Base-by-base conservation (phyloP, 1,284 basidiomycete genomes). In the Termitomyces sp. region DNA sequence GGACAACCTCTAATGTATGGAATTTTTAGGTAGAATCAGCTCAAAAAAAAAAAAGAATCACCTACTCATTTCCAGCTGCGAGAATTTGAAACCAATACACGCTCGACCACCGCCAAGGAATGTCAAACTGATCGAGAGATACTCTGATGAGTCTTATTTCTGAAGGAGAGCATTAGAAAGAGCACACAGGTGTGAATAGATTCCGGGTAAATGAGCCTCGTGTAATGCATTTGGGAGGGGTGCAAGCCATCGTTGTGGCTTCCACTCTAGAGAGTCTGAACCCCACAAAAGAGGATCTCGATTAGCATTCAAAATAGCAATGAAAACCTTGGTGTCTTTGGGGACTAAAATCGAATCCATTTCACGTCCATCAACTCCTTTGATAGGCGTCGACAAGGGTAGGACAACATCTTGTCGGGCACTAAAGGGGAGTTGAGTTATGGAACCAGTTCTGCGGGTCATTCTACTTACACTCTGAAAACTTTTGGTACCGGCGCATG, bases 51-150 rank as follows among this genome's bases (percentile, higher is more conserved):
- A n/a, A n/a, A 48, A 12, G 17, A n/a, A 31, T 15, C 17, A 46
- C 66, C 19, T 19, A 69, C 69, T 70, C 65, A 70, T 70, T 55
- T 70, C 68, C 8, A 69, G 60, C 48, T 68, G 65, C 1, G 68
- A 65, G 52, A 68, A 69, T 39, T 68, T 70, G 56, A 70, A 68
- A n/a, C 67, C 67, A 8, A 70, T 70, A 64, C 67, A 72, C 24
- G 68, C 61, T 38, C 67, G 45, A n/a, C 55, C 44, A 21, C 54
- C 55, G 2, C 58, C 55, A 5, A 58, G 40, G 59, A 72, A 70
- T 0, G 71, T 69, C 65, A 71, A n/a, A n/a, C n/a, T n/a, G n/a
- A n/a, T n/a, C n/a, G n/a, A n/a, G n/a, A n/a, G n/a, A n/a, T n/a
- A n/a, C n/a, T n/a, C n/a, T n/a, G n/a, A n/a, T n/a, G n/a, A n/a